Evolutionary conservation across 805 yeast species (phyloP), one percentile per base, ranked within the genome.

Genomic region (Myxozyma monticola): DNA sequence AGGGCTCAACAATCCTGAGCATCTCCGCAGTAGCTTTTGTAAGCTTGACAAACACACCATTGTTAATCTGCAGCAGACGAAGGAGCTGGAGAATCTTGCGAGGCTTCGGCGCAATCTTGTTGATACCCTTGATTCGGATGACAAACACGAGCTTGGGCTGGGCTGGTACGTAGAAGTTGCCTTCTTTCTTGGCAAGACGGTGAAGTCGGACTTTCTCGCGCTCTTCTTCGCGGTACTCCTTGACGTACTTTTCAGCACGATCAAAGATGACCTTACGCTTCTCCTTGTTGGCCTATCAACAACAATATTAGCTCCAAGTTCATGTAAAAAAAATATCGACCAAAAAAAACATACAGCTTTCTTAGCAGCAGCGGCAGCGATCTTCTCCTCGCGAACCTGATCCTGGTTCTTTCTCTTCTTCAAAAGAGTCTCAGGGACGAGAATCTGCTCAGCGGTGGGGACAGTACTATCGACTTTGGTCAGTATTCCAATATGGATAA

Each of bases 141-240:
- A 82, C 82, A 71, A 81, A 79, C 62, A 79, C 83, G 65, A 81
- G 76, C 72, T 81, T 81, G 62, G 81, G 73, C 76, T 81, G 83
- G 68, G 84, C 85, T 66, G 81, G 84, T 62, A 83, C 88, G 81
- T 83, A 90, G 88, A 84, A 87, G 70, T 93, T 83, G 75, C 95
- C 95, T 71, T 83, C 77, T 74, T 91, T 90, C 81, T 85, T 87
- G 66, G 96, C 96, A 63, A 85, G 88, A 76, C 96, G 88, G 81
- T 84, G 84, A 69, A 96, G 95, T 51, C 79, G 77, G 70, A 61
- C 71, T 62, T 71, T 72, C 66, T 93, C 85, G 75, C 88, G 82
- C 75, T 86, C 93, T 71, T 93, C 89, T 65, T 83, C 86, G 67
- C 76, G 79, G 84, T 88, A 88, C 79, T 88, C 96, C 77, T 83